These are phyloP conservation scores for Ramalina peruviana DNA, from an alignment of 495 filamentous ascomycete genomes.

Conservation along the genomic window DNA sequence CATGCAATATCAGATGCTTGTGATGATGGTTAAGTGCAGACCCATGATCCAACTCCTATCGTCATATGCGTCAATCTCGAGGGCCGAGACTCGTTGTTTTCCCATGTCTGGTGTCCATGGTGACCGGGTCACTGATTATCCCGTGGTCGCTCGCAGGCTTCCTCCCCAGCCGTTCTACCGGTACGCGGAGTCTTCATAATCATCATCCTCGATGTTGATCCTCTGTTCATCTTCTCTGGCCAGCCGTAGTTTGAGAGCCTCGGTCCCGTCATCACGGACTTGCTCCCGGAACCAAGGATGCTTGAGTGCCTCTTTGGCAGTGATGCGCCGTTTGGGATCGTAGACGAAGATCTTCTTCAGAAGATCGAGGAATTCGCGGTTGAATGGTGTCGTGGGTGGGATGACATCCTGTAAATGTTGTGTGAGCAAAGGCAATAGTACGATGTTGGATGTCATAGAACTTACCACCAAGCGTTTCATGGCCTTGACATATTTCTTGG, in stretches of 20 bases:
- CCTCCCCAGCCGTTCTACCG: no score
- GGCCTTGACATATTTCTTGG: constrained; percentile 80
- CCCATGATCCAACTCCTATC: no score
- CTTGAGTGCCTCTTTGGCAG: constrained; percentile 77
- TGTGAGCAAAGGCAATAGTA: background rate
- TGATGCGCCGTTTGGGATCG: constrained; percentile 79
- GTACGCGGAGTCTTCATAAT: no score
- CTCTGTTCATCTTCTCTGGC: constrained; percentile 30
- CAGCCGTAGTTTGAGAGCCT: constrained; percentile 62
- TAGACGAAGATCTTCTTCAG: constrained; percentile 88
- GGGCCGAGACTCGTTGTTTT: no score
- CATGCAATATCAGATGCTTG: no score
- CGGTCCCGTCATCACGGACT: constrained; percentile 81
- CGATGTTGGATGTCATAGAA: background rate
- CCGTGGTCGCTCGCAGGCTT: no score
- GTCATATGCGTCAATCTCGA: no score
- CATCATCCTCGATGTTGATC: no score
- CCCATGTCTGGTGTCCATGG: no score
- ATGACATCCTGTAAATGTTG: constrained; percentile 64
- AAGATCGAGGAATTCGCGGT: constrained; percentile 75
- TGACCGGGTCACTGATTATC: no score
- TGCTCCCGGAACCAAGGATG: constrained; percentile 91
- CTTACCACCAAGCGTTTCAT: constrained; percentile 84
- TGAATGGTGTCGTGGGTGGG: constrained; percentile 61
- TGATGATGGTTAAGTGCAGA: no score